Conservation (phyloP, 2,329 filamentous ascomycete genomes). For the Mollisiaceae sp. region DNA sequence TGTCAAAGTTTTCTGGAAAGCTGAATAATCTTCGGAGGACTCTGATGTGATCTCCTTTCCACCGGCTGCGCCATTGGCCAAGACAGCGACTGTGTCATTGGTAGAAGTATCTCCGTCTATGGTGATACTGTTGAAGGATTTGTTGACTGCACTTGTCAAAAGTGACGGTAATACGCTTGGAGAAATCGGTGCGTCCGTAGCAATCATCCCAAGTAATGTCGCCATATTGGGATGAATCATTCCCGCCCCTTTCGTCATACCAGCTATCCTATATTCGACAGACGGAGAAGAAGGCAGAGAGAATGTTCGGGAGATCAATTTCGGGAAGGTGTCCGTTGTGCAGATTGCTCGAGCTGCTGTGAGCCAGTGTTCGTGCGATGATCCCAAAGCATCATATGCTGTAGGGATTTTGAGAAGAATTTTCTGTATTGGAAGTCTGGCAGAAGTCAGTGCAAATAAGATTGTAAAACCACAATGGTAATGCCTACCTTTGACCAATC, state of each 20-base stretch:
- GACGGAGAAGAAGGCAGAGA: slow-evolving; percentile 79
- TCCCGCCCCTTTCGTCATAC: slow-evolving; percentile 96
- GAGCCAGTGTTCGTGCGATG: slow-evolving; percentile 85
- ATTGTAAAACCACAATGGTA: slow-evolving; percentile 8
- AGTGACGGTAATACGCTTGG: slow-evolving; percentile 69
- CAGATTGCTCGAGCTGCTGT: slow-evolving; percentile 88
- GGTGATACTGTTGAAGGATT: slow-evolving; percentile 95
- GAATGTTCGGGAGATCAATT: slow-evolving; percentile 86
- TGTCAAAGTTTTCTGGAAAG: slow-evolving; percentile 73
- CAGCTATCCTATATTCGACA: slow-evolving; percentile 81
- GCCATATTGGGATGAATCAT: slow-evolving; percentile 99
- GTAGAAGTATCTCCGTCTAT: slow-evolving; percentile 97
- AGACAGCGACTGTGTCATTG: slow-evolving; percentile 91
- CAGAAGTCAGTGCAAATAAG: slow-evolving; percentile 26
- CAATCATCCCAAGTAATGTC: slow-evolving; percentile 88
- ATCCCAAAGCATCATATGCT: slow-evolving; percentile 73
- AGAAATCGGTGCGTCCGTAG: slow-evolving; percentile 85
- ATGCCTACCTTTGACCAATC: slow-evolving; percentile 80
- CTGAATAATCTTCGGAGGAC: slow-evolving; percentile 66
- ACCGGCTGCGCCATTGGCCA: slow-evolving; percentile 94
- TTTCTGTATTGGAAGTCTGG: slow-evolving; percentile 84
- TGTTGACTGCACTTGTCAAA: slow-evolving; percentile 75
- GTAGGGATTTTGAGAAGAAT: slow-evolving; percentile 83
- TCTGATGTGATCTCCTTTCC: slow-evolving; percentile 65
- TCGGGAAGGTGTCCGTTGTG: slow-evolving; percentile 98